Base-by-base conservation (phyloP, 441 rosid genomes). In the Euphorbia corollata region DNA sequence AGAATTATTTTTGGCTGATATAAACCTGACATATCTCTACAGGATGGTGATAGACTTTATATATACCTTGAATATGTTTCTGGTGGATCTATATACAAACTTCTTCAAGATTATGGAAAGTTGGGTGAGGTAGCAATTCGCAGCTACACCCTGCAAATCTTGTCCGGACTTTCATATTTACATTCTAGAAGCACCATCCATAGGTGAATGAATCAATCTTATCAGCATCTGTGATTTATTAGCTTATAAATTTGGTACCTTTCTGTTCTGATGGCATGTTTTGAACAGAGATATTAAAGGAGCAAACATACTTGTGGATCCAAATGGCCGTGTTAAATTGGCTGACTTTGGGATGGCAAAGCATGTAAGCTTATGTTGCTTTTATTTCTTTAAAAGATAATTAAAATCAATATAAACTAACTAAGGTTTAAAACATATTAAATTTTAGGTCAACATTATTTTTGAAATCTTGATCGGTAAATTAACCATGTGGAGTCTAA, bases 321-420 rank as follows among this genome's bases (percentile, higher is more conserved):
- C 99, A 27, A 83, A 73, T 79, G 91, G 99, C 59, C 92, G 99
- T 43, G 97, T 95, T 59, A 95, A 95, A 72, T 79, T 95, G 81
- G 99, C 96, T 59, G 97, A 95, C 78, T 95, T 95, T 74, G 99
- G 99, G 80, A 95, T 95, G 99, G 99, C 99, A 67, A 91, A 95
- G 82, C 99, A 91, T 73, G 99, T 95, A 84, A 85, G 96, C 38
- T 13, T 48, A 6, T 4, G 5, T 54, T 63, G 8, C 15, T 4
- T 62, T 13, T 63, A 32, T 47, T n/a, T 45, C 20, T 23, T 34
- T 32, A 32, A 32, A 32, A 2, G 6, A 23, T 20, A 51, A 45
- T 63, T 36, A n/a, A 41, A 38, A 62, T 20, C 19, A 68, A 34
- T 53, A 16, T 47, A 39, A 73, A 45, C 59, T 51, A 60, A 43